Evolutionary conservation across 331 rosid species (phyloP), one percentile per base, ranked within the genome.

Genomic region (Saraca asoca): DNA sequence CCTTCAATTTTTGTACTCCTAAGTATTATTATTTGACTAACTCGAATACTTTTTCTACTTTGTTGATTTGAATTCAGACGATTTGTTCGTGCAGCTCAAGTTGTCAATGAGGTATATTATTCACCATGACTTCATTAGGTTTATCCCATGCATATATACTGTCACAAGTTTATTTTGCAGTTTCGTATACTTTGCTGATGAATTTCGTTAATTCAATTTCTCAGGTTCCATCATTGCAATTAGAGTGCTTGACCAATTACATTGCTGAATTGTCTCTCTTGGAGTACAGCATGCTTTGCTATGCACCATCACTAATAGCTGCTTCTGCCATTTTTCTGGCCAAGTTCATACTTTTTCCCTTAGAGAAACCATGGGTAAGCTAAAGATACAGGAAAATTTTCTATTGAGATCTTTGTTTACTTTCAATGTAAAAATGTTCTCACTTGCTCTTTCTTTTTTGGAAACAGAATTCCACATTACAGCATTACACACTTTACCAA

Each of bases 1-100:
- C n/a, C n/a, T n/a, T n/a, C n/a, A n/a, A n/a, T n/a, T n/a, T n/a
- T n/a, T n/a, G n/a, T n/a, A n/a, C n/a, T n/a, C n/a, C n/a, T n/a
- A n/a, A n/a, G n/a, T n/a, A n/a, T n/a, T n/a, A n/a, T n/a, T n/a
- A n/a, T n/a, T n/a, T 5, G 14, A 15, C 33, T 19, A 65, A n/a
- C 2, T 17, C 71, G 59, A 15, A 70, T 58, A 46, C 57, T 24
- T 24, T 1, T 16, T 68, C 49, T 55, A 57, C 51, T 48, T 54
- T 65, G 8, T 14, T 62, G 58, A 45, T 61, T 12, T 58, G 10
- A 35, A 49, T 70, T 42, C 77, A 91, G 98, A 78, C 80, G 98
- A 80, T 93, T 93, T 29, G 86, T 90, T 54, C 96, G 98, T 18
- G 98, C 94, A 14, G 91, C 98, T 76, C 95, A 87, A 80, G 95